These are phyloP conservation scores for Colletotrichum truncatum DNA, from an alignment of 2,329 filamentous ascomycete genomes.

Conservation along the genomic window DNA sequence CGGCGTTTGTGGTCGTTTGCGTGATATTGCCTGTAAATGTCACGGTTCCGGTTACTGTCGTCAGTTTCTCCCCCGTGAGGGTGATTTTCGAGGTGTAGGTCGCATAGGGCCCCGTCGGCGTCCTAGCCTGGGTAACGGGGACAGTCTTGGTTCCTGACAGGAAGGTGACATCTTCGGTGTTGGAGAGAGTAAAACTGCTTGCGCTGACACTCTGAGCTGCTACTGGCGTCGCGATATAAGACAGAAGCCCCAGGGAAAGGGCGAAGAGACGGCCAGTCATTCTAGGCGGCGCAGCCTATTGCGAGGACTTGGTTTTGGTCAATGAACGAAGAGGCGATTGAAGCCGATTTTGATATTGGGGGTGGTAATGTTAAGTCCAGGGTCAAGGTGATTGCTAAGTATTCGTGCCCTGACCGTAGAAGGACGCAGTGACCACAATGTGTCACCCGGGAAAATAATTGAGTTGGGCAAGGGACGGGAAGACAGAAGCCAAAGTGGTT, in stretches of 20 bases:
- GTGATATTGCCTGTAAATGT: slow-evolving; percentile 42
- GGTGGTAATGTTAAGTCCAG: neutral
- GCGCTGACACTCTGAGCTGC: slow-evolving; percentile 6
- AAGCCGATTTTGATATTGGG: neutral
- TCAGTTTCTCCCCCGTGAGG: slow-evolving; percentile 40
- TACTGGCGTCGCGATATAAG: slow-evolving; percentile 1
- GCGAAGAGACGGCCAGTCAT: slow-evolving; percentile 14
- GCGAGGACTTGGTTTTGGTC: neutral
- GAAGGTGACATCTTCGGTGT: slow-evolving; percentile 27
- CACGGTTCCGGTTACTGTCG: slow-evolving; percentile 40
- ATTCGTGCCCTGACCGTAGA: slow-evolving; percentile 1
- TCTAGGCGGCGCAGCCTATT: slow-evolving; percentile 13
- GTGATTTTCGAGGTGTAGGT: slow-evolving; percentile 54
- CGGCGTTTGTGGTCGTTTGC: slow-evolving; percentile 37
- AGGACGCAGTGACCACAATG: slow-evolving; percentile 7
- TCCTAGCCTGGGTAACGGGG: slow-evolving; percentile 43
- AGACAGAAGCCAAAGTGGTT: slow-evolving; percentile 8
- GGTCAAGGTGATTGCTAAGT: slow-evolving; percentile 5
- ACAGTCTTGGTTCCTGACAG: slow-evolving; percentile 26
- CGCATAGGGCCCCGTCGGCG: slow-evolving; percentile 55
- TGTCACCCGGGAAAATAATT: neutral
- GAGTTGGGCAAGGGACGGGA: slow-evolving; percentile 11
- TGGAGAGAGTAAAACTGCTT: slow-evolving; percentile 18
- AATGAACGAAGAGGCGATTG: neutral
- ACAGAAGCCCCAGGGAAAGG: slow-evolving; percentile 8